Evolutionary conservation across 2,329 filamentous ascomycete genomes (phyloP).

Genomic region (Fusarium nodosum): DNA sequence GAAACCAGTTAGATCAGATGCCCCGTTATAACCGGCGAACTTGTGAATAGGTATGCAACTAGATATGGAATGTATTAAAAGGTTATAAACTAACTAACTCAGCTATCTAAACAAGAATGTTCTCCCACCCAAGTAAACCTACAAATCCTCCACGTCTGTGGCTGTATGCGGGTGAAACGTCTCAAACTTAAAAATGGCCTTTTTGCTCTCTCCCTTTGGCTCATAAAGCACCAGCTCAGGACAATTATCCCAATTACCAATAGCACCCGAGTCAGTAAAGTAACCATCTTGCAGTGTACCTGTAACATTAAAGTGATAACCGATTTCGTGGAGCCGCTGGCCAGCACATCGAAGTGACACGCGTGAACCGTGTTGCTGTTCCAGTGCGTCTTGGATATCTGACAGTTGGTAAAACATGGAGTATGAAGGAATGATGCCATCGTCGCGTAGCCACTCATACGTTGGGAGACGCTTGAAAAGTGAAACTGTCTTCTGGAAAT

Average conservation of each 20-base stretch:
- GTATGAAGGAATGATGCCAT: constrained; percentile 21
- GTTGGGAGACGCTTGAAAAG: constrained; percentile 26
- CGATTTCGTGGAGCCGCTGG: constrained; percentile 13
- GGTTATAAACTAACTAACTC: constrained; percentile 2
- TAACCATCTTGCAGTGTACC: constrained; percentile 17
- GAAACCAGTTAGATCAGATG: not conserved
- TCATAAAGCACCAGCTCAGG: constrained; percentile 25
- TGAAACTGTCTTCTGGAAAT: constrained; percentile 23
- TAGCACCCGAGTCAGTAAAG: constrained; percentile 11
- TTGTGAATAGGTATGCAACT: not conserved
- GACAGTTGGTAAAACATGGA: constrained; percentile 24
- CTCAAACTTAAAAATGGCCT: constrained; percentile 29
- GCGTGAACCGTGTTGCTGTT: constrained; percentile 21
- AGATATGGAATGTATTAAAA: constrained; percentile 19
- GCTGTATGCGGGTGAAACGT: constrained; percentile 33
- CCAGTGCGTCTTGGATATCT: constrained; percentile 18
- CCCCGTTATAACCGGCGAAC: not conserved
- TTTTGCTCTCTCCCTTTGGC: constrained; percentile 31
- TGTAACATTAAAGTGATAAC: constrained; percentile 31
- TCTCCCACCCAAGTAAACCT: not conserved
- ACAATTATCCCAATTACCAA: constrained; percentile 3
- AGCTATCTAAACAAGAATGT: not conserved
- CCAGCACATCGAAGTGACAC: constrained; percentile 20
- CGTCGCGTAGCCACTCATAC: constrained; percentile 26
- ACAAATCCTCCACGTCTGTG: constrained; percentile 29